Conservation (phyloP, 1,284 basidiomycete species). For the Rhodotorula sp. region DNA sequence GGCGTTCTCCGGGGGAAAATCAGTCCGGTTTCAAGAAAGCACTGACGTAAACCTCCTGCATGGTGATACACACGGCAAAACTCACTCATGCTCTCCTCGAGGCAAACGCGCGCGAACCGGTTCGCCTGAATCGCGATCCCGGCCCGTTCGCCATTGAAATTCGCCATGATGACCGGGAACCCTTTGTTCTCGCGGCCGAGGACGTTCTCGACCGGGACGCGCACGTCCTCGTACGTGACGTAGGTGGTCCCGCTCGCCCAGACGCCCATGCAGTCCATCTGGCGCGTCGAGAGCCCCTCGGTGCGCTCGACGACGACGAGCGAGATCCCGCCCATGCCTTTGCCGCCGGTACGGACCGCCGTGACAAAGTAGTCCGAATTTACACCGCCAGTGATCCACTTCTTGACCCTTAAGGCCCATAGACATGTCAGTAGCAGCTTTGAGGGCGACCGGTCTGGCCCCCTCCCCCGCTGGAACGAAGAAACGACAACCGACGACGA, state of each 20-base stretch:
- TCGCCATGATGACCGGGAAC: slow-evolving; percentile 25
- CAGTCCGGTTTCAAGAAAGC: neutral
- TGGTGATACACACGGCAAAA: neutral
- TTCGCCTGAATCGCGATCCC: slow-evolving; percentile 44
- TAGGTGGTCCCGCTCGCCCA: slow-evolving; percentile 48
- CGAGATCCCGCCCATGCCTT: slow-evolving; percentile 49
- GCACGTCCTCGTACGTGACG: slow-evolving; percentile 48
- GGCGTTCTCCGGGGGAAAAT: slow-evolving; percentile 1
- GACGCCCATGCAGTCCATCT: slow-evolving; percentile 47
- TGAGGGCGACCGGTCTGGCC: neutral
- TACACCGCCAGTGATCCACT: slow-evolving; percentile 47
- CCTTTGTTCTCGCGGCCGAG: slow-evolving; percentile 46
- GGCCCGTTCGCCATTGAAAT: slow-evolving; percentile 18
- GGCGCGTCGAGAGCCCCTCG: slow-evolving; percentile 43
- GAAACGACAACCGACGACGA: neutral
- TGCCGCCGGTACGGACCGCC: slow-evolving; percentile 50
- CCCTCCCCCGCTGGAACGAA: too few relatives aligned
- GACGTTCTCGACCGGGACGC: slow-evolving; percentile 48
- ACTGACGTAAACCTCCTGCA: neutral
- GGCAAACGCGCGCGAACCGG: slow-evolving; percentile 35
- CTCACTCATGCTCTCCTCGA: slow-evolving; percentile 34
- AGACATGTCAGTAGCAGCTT: neutral
- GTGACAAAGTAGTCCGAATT: slow-evolving; percentile 47
- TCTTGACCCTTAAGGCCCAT: slow-evolving; percentile 37
- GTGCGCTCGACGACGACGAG: slow-evolving; percentile 47